A percentile compares a stretch with the other conserved stretches of the same genome.
phyloP scores from a whole-genome alignment of 805 yeast species.

The Candida chauliodis region DNA sequence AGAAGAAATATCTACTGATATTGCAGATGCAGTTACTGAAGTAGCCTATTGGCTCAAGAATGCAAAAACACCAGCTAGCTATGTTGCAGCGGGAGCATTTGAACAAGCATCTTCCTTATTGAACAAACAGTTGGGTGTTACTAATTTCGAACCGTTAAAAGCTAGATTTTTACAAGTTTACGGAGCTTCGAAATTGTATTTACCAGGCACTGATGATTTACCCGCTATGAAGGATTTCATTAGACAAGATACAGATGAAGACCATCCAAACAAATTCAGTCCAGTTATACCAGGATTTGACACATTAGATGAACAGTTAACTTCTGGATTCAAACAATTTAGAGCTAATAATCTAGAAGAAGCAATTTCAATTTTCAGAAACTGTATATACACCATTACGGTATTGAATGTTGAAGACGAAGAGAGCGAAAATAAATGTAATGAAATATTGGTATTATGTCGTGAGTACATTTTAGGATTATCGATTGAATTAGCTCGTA shows the following conservation, averaged over 20 bases:
- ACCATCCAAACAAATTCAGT: conserved; percentile 39
- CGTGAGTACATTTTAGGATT: conserved; percentile 90
- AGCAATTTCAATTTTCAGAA: conserved; percentile 78
- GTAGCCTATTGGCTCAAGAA: conserved; percentile 80
- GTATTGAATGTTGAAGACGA: conserved; percentile 67
- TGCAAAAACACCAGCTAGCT: conserved; percentile 85
- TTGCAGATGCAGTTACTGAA: conserved; percentile 43
- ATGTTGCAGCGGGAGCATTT: conserved; percentile 94
- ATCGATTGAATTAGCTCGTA: conserved; percentile 86
- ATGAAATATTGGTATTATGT: conserved; percentile 66
- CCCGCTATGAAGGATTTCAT: conserved; percentile 68
- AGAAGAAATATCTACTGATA: conserved; percentile 9
- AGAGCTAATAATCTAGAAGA: conserved; percentile 77
- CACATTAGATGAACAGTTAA: conserved; percentile 54
- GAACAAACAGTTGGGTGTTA: conserved; percentile 84
- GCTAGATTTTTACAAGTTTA: conserved; percentile 79
- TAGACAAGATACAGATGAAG: conserved; percentile 60
- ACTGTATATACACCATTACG: conserved; percentile 70
- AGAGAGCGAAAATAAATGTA: conserved; percentile 75
- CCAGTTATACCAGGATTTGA: conserved; percentile 80
- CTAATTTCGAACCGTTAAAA: conserved; percentile 83
- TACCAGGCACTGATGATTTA: conserved; percentile 71
- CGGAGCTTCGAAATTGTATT: conserved; percentile 69
- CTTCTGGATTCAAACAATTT: conserved; percentile 78
- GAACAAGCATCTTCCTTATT: conserved; percentile 93